Conservation (phyloP, 2,329 filamentous ascomycete species). For the Sordariomycetes sp. region DNA sequence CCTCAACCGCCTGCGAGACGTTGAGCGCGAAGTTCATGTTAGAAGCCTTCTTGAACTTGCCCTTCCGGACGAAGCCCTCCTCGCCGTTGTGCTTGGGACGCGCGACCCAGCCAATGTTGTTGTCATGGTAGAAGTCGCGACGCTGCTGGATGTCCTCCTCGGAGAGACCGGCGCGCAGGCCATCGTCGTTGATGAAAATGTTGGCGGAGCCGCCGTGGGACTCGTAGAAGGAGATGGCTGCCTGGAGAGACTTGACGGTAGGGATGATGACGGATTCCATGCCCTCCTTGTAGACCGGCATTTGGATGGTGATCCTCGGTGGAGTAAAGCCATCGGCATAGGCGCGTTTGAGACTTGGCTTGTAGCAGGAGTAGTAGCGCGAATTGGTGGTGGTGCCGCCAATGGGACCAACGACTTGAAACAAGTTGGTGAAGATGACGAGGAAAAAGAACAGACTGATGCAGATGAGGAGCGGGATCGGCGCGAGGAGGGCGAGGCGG, state of each 20-base stretch:
- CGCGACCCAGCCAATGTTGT: conserved; percentile 38
- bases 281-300: conserved; percentile 32
- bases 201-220: conserved; percentile 32
- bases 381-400: conserved; percentile 32
- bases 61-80: conserved; percentile 40
- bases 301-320: conserved; percentile 34
- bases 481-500: conserved; percentile 23
- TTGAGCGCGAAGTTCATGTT: conserved; percentile 68
- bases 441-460: conserved; percentile 32
- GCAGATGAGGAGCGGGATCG: conserved; percentile 24
- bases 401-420: conserved; percentile 40
- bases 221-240: conserved; percentile 40
- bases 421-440: conserved; percentile 25
- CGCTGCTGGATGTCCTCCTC: conserved; percentile 25
- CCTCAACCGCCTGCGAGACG: conserved; percentile 53
- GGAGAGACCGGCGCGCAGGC: conserved; percentile 42
- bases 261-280: conserved; percentile 34
- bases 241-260: conserved; percentile 36
- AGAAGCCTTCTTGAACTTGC: conserved; percentile 66
- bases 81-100: conserved; percentile 36
- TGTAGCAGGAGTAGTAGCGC: conserved; percentile 31
- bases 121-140: conserved; percentile 40
- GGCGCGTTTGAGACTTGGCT: conserved; percentile 20
- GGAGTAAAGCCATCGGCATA: conserved; percentile 20
- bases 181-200: conserved; percentile 56